These are phyloP conservation scores for Candida hungchunana DNA, from an alignment of 805 yeast species.

Conservation along the genomic window DNA sequence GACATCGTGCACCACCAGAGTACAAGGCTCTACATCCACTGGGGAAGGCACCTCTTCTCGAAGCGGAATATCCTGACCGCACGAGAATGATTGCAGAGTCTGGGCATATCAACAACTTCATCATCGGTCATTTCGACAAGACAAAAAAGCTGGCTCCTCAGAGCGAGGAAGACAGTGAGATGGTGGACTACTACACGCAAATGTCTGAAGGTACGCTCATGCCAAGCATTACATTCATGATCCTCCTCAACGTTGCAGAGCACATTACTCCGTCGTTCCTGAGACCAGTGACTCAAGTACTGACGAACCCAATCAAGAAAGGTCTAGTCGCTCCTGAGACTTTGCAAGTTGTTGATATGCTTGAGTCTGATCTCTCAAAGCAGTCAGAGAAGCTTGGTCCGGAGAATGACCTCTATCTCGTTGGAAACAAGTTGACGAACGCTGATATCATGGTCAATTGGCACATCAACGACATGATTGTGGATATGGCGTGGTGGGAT, in stretches of 20 bases:
- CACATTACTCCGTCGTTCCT: constrained; percentile 40
- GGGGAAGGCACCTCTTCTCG: constrained; percentile 61
- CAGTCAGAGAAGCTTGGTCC: constrained; percentile 1
- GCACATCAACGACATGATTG: constrained; percentile 25
- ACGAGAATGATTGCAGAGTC: constrained; percentile 46
- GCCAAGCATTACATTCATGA: constrained; percentile 37
- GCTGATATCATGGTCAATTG: constrained; percentile 53
- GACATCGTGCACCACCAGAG: constrained; percentile 44
- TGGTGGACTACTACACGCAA: constrained; percentile 47
- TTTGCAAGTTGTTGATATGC: constrained; percentile 34
- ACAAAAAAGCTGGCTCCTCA: constrained; percentile 33
- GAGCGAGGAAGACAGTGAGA: constrained; percentile 33
- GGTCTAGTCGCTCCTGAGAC: constrained; percentile 30
- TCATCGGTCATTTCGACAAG: constrained; percentile 45
- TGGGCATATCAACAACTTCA: constrained; percentile 51
- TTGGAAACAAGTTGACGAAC: constrained; percentile 44
- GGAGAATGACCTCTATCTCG: constrained; percentile 34
- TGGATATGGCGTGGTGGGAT: constrained; percentile 15
- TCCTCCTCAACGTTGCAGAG: constrained; percentile 19
- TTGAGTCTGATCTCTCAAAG: constrained; percentile 30
- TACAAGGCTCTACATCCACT: constrained; percentile 52
- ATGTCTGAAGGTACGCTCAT: constrained; percentile 59
- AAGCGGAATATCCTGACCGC: constrained; percentile 31
- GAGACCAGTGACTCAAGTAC: constrained; percentile 32
- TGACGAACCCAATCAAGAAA: constrained; percentile 28